Conservation (phyloP, 106 monocot genomes). For the Phalaenopsis aphrodite region DNA sequence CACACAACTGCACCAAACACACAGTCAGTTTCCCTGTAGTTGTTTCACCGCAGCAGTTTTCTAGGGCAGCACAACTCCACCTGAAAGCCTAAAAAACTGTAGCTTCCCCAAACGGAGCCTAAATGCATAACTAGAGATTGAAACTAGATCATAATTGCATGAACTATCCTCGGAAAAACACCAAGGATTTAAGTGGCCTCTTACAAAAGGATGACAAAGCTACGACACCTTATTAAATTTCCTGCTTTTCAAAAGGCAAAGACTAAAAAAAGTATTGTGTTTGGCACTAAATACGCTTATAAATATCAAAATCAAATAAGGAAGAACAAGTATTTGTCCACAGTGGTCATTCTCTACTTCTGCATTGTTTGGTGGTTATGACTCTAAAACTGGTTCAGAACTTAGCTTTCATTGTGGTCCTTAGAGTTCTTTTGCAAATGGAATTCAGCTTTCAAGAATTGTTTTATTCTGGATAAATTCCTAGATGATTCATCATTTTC, state of each 20-base stretch:
- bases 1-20: too few relatives aligned
- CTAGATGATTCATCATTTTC: neutral
- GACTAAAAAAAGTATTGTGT: neutral
- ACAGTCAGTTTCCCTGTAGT: too few relatives aligned
- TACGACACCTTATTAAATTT: neutral
- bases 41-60: too few relatives aligned
- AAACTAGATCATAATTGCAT: neutral
- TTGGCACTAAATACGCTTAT: neutral
- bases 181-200: neutral
- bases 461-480: neutral
- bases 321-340: neutral
- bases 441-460: neutral
- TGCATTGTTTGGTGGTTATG: too few relatives aligned
- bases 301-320: conserved; percentile 1
- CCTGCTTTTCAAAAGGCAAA: neutral
- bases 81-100: too few relatives aligned
- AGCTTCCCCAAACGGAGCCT: too few relatives aligned
- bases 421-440: neutral
- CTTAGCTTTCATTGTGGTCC: too few relatives aligned
- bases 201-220: neutral
- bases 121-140: neutral
- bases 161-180: neutral
- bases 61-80: too few relatives aligned
- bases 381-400: too few relatives aligned
- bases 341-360: too few relatives aligned